These are phyloP conservation scores for Yarrowia sp. DNA, from an alignment of 805 yeast species.

Conservation along the genomic window DNA sequence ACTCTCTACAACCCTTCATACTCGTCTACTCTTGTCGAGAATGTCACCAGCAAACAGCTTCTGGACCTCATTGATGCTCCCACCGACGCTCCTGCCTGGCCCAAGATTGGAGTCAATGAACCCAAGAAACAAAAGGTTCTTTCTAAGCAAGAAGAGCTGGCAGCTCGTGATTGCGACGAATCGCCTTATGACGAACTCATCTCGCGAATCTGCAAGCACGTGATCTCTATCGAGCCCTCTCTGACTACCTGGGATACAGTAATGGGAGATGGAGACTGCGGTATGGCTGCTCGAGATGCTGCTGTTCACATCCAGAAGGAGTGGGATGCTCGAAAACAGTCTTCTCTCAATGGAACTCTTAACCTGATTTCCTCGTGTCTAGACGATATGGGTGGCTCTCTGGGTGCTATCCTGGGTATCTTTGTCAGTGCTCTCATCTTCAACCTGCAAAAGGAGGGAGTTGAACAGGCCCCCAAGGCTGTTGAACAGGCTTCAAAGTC, in stretches of 20 bases:
- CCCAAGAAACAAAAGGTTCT: conserved; percentile 5
- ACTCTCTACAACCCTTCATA: conserved; percentile 66
- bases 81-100: conserved; percentile 86
- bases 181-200: conserved; percentile 44
- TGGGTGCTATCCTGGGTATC: conserved; percentile 91
- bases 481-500: conserved; percentile 65
- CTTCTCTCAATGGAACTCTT: conserved; percentile 57
- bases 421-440: conserved; percentile 77
- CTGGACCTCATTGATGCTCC: conserved; percentile 70
- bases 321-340: conserved; percentile 7
- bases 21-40: conserved; percentile 57
- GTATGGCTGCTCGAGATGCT: conserved; percentile 63
- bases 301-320: conserved; percentile 11
- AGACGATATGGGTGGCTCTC: conserved; percentile 93
- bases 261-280: conserved; percentile 98
- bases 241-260: conserved; percentile 84
- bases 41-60: conserved; percentile 51
- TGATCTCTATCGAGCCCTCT: conserved; percentile 65
- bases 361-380: conserved; percentile 84
- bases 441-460: conserved; percentile 51
- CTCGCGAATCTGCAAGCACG: conserved; percentile 49
- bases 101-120: conserved; percentile 8
- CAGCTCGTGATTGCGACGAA: conserved; percentile 40
- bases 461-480: conserved; percentile 42
- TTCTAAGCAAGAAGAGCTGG: conserved; percentile 16